Base-by-base conservation (phyloP, 2,329 filamentous ascomycete species). In the Bipolaris gigantea region DNA sequence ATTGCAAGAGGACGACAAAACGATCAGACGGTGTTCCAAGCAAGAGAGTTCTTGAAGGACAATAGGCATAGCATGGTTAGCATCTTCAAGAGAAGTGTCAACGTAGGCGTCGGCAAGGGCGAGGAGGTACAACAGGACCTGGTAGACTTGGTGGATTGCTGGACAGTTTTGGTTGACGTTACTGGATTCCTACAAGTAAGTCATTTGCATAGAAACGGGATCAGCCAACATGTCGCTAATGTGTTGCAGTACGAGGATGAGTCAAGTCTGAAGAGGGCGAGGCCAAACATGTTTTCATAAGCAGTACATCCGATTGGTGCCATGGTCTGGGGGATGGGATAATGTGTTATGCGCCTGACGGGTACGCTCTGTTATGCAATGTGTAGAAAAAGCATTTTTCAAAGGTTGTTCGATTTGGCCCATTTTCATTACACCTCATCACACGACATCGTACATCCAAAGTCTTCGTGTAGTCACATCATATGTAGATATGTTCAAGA, bases 11-110 rank as follows among this genome's bases (percentile, higher is more conserved):
- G 93, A 0, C 81, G 88, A 16, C 89, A 95, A 66, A 96, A 96
- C 72, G 84, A 86, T 51, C 81, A 85, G 55, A 84, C 84, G 1
- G 75, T 92, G 36, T 82, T 87, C 36, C 89, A 92, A 70, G 92
- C 88, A 0, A 85, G 89, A 51, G 81, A 81, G 33, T 99, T 99
- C 76, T 79, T 99, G 55, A 82, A 83, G 5, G 89, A 94, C 60
- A 91, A 96, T 73, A 83, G 93, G 57, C 85, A 88, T 73, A 85
- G 92, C 52, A 90, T 97, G 65, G 85, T 94, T 60, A 89, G 92
- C 41, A 87, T 96, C 18, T 89, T 99, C 67, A 99, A 99, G 79
- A 83, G 92, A 62, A 90, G 89, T 64, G 90, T 90, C 0, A 89
- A 89, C 43, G 89, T 96, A 52, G 89, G 89, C 4, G 58, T 38